Percentiles rank a stretch among this genome's conserved stretches.
Conservation (phyloP, 768 basidiomycete genomes). For the Sarcodon sp. region DNA sequence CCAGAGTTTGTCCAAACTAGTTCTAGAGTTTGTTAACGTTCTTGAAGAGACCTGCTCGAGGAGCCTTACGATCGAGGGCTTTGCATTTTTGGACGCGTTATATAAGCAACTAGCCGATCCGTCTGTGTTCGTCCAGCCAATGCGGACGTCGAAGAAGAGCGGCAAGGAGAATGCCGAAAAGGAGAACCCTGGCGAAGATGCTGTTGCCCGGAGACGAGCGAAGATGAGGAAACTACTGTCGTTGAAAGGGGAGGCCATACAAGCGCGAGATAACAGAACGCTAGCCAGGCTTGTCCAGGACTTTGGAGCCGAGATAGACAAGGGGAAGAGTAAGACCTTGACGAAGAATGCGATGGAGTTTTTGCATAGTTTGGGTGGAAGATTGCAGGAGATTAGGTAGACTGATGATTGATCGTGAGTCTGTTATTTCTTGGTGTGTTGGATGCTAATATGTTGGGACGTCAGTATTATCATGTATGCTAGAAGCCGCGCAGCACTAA, state of each 20-base stretch:
- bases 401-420: background rate
- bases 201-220: slow-evolving; percentile 27
- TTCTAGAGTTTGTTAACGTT: slow-evolving; percentile 48
- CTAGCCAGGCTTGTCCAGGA: slow-evolving; percentile 57
- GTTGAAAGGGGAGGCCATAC: slow-evolving; percentile 39
- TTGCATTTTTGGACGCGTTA: slow-evolving; percentile 54
- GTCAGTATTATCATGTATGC: no score
- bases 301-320: slow-evolving; percentile 58
- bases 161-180: slow-evolving; percentile 26
- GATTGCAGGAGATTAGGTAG: slow-evolving; percentile 31
- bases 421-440: background rate
- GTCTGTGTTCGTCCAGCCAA: slow-evolving; percentile 40
- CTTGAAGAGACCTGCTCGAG: slow-evolving; percentile 55
- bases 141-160: slow-evolving; percentile 27
- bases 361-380: slow-evolving; percentile 43
- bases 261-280: slow-evolving; percentile 36
- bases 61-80: slow-evolving; percentile 58
- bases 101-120: slow-evolving; percentile 63
- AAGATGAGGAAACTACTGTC: slow-evolving; percentile 50
- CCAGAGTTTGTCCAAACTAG: slow-evolving; percentile 32
- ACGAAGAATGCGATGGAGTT: slow-evolving; percentile 72
- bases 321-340: slow-evolving; percentile 54
- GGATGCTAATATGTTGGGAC: slow-evolving; percentile 4
- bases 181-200: slow-evolving; percentile 4
- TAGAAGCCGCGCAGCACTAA: no score